Base-by-base conservation (phyloP, 345 rosid species). In the Arabis hirsuta region DNA sequence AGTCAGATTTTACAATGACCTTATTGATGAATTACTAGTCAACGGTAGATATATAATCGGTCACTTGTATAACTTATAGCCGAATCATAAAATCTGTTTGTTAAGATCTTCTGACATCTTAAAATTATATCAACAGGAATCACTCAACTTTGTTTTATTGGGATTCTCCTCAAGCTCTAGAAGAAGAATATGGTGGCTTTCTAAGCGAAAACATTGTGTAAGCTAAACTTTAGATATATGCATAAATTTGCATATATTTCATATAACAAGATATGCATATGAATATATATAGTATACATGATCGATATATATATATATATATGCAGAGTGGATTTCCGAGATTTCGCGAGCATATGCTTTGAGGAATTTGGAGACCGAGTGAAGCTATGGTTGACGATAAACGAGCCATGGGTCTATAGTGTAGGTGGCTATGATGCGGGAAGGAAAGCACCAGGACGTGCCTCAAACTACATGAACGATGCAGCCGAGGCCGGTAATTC, bases 91-190 rank as follows among this genome's bases (percentile, higher is more conserved):
- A 57, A 24, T 38, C 12, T 0, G 26, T 7, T 14, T 2, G 29
- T 55, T 22, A 22, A 31, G 44, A 11, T 34, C 12, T 46, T 44
- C 20, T 59, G 24, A 20, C 24, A 22, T 22, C 24, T 32, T 59
- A 16, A 39, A 24, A 22, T 48, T 12, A 20, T 32, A 43, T 34
- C 20, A n/a, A 42, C 47, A 82, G 84, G 74, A 7, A 74, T 82
- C 19, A 64, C 82, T 9, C 76, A 1, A 84, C 88, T 39, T 69
- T 82, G 34, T 84, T 82, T 7, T 86, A 85, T 9, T 84, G 84
- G 84, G 86, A 84, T 16, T 73, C 79, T 57, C 88, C 84, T 22
- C 84, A 74, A 54, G 63, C 79, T 5, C n/a, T 85, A 48, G 83
- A 81, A 65, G 84, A 85, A 24, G 82, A 82, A 11, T 82, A 78